These are phyloP conservation scores for Aaosphaeria arxii DNA, from an alignment of 2,329 filamentous ascomycete genomes.

Conservation along the genomic window DNA sequence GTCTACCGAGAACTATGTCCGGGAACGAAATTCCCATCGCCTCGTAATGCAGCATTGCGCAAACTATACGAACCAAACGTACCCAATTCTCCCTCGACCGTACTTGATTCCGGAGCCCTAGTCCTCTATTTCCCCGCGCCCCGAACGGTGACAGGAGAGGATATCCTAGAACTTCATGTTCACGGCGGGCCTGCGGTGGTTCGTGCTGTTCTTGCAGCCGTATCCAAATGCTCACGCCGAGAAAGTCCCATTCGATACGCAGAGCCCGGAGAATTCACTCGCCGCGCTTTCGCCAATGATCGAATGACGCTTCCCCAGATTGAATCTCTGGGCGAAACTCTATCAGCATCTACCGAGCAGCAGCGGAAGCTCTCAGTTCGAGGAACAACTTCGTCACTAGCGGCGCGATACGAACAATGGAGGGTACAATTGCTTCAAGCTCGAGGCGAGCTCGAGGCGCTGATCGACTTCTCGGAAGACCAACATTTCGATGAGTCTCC, in stretches of 20 bases:
- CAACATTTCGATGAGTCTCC: slow-evolving; percentile 94
- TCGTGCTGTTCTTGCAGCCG: slow-evolving; percentile 77
- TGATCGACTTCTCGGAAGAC: slow-evolving; percentile 97
- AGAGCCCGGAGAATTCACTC: slow-evolving; percentile 93
- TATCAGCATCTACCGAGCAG: slow-evolving; percentile 77
- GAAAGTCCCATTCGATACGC: slow-evolving; percentile 68
- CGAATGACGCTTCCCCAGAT: slow-evolving; percentile 84
- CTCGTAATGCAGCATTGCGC: slow-evolving; percentile 68
- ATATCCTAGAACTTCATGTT: slow-evolving; percentile 89
- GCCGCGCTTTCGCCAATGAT: slow-evolving; percentile 83
- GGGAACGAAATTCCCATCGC: slow-evolving; percentile 50
- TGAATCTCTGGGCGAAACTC: slow-evolving; percentile 60
- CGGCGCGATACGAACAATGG: slow-evolving; percentile 80
- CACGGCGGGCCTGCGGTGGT: slow-evolving; percentile 89
- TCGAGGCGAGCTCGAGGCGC: slow-evolving; percentile 85
- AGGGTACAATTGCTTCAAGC: slow-evolving; percentile 72
- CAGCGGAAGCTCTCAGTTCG: slow-evolving; percentile 84
- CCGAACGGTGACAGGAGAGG: slow-evolving; percentile 84
- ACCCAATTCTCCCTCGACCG: slow-evolving; percentile 38
- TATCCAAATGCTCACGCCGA: slow-evolving; percentile 52
- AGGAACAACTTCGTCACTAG: slow-evolving; percentile 67
- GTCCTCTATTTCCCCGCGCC: slow-evolving; percentile 80
- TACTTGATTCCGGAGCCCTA: slow-evolving; percentile 75
- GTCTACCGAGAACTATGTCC: slow-evolving; percentile 66
- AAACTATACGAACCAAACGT: slow-evolving; percentile 63